Evolutionary conservation across 2,329 filamentous ascomycete genomes (phyloP), one percentile per base, ranked within the genome.

Genomic region (Didymella sp.): DNA sequence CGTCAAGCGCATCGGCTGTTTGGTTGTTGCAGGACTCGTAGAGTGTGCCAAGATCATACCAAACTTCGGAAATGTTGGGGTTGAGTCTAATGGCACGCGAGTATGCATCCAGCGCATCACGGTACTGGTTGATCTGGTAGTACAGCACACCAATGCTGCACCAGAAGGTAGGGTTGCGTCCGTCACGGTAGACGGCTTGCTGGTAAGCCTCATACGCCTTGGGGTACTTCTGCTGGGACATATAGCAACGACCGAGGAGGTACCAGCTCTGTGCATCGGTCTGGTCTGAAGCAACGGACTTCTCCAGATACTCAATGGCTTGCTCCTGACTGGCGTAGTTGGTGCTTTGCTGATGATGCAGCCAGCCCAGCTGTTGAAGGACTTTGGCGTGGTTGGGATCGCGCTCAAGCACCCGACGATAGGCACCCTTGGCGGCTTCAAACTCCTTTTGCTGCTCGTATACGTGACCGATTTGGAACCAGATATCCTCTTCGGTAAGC

Each of bases 361-460:
- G 82, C 95, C 95, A 99, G 58, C 95, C 95, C 47, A 99, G 87
- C 77, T 99, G 95, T 76, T 99, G 95, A 55, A 99, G 84, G 37
- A 99, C 95, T 82, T 99, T 99, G 73, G 95, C 95, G 72, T 99
- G 95, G 73, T 92, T 94, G 11, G 95, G 93, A 71, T 97, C 94
- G 62, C 93, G 89, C 53, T 99, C 94, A 48, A 99, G 85, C 28
- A 99, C 95, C 31, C 93, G 89, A 66, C 91, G 88, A 73, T 99
- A 99, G 7, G 95, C 95, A 48, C 87, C 84, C 81, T 98, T 97
- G 46, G 95, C 95, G 63, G 87, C 89, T 63, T 98, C 93, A 72
- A 96, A 97, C 92, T 99, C 95, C 83, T 98, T 98, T 77, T 98
- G 94, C 72, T 98, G 95, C 75, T 99, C 95, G 71, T 99, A 93